A percentile compares a stretch with the other conserved stretches of the same genome.
These are phyloP conservation scores for Kalmanozyma brasiliensis DNA, from an alignment of 1,284 basidiomycete genomes.

Conservation along the genomic window DNA sequence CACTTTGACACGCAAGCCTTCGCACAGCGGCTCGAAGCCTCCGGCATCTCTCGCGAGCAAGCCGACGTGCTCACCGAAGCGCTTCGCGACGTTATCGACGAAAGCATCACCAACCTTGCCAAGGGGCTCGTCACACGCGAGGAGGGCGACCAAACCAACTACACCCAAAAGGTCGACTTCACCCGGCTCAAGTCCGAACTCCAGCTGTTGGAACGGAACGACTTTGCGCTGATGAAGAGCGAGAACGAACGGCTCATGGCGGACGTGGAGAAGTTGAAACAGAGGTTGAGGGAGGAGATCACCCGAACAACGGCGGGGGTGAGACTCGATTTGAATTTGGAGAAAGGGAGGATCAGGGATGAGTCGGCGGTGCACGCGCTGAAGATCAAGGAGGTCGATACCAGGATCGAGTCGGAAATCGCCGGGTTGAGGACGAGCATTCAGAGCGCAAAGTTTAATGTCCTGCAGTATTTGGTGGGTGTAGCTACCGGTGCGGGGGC, in stretches of 20 bases:
- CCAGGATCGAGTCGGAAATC: conserved; percentile 95
- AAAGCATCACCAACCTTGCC: conserved; percentile 62
- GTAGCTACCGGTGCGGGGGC: conserved; percentile 87
- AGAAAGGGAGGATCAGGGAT: conserved; percentile 93
- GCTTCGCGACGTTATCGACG: conserved; percentile 63
- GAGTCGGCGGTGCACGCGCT: conserved; percentile 91
- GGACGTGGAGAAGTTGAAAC: conserved; percentile 96
- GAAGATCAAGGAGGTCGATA: conserved; percentile 98
- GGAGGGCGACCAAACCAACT: conserved; percentile 64
- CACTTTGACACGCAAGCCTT: conserved; percentile 67
- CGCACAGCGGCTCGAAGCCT: conserved; percentile 62
- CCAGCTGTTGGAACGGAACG: conserved; percentile 96
- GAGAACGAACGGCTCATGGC: conserved; percentile 90
- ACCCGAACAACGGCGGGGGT: conserved; percentile 93
- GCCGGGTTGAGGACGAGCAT: conserved; percentile 88
- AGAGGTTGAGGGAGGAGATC: conserved; percentile 83
- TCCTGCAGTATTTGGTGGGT: conserved; percentile 60
- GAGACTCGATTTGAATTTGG: conserved; percentile 91
- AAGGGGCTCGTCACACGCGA: conserved; percentile 63
- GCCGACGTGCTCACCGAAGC: conserved; percentile 64
- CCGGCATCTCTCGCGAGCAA: conserved; percentile 63
- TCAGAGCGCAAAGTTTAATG: conserved; percentile 84
- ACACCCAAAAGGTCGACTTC: conserved; percentile 80
- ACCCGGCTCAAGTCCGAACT: conserved; percentile 95
- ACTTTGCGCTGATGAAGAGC: conserved; percentile 92